A percentile compares a stretch with the other conserved stretches of the same genome.
Evolutionary conservation across 1,139 yeast species (phyloP).

Genomic region (Saccharomyces hybrid): DNA sequence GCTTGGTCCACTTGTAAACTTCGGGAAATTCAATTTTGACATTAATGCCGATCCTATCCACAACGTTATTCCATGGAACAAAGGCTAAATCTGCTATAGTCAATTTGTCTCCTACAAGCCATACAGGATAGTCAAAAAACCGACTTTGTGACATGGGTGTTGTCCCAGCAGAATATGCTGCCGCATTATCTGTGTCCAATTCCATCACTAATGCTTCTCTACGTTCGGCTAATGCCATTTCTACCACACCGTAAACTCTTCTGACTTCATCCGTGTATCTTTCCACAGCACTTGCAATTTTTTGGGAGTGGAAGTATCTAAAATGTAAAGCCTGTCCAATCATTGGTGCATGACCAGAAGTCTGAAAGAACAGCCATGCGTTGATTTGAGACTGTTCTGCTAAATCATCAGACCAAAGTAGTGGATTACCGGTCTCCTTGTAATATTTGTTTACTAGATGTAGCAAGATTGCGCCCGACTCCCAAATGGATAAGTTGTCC

Average conservation of each 20-base stretch:
- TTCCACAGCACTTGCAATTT: conserved; percentile 83
- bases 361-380: conserved; percentile 90
- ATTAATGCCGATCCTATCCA: conserved; percentile 84
- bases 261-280: conserved; percentile 90
- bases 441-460: conserved; percentile 64
- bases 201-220: conserved; percentile 89
- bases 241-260: conserved; percentile 88
- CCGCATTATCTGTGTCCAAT: conserved; percentile 78
- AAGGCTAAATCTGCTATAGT: conserved; percentile 88
- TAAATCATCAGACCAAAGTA: conserved; percentile 73
- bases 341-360: conserved; percentile 97
- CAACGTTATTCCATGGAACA: conserved; percentile 96
- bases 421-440: conserved; percentile 64
- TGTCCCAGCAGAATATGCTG: conserved; percentile 83
- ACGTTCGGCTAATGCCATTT: conserved; percentile 90
- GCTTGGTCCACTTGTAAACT: conserved; percentile 91
- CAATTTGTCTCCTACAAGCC: conserved; percentile 89
- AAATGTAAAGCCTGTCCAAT: conserved; percentile 95
- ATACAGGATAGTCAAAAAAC: conserved; percentile 87
- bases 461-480: conserved; percentile 81
- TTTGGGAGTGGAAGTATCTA: conserved; percentile 81
- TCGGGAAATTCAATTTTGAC: conserved; percentile 87
- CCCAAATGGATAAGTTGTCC: conserved; percentile 84
- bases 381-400: conserved; percentile 78
- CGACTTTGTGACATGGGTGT: conserved; percentile 81